Evolutionary conservation across 257 asterid species (phyloP).

Genomic region (Schizonepeta tenuifolia): DNA sequence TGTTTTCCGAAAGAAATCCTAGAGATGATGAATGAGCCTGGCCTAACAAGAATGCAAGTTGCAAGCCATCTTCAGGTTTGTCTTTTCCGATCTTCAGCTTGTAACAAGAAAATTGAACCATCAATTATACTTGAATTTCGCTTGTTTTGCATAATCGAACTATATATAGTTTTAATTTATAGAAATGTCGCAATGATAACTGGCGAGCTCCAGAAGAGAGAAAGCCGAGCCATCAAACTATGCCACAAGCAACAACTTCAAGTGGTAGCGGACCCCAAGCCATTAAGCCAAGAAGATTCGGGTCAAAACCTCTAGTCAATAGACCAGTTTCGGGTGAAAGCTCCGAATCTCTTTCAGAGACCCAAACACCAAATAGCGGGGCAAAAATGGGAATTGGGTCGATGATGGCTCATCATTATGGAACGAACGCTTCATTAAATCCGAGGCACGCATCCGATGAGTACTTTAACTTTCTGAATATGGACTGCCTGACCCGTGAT

Average conservation of each 20-base stretch:
- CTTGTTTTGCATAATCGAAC: neutral
- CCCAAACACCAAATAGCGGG: neutral
- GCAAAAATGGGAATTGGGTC: neutral
- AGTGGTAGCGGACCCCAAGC: neutral
- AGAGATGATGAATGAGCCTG: constrained; percentile 52
- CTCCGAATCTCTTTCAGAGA: constrained; percentile 6
- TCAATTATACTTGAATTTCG: neutral
- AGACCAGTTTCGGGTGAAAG: neutral
- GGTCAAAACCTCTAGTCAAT: constrained; percentile 43
- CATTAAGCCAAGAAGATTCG: constrained; percentile 44
- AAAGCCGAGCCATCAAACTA: neutral
- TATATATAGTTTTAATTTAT: too few species aligned
- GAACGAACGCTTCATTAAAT: neutral
- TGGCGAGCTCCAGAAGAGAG: constrained; percentile 46
- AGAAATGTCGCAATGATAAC: constrained; percentile 57
- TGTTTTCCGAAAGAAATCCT: constrained; percentile 55
- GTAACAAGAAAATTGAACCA: too few species aligned
- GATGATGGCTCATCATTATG: constrained; percentile 5
- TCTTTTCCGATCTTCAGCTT: neutral
- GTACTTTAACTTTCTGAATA: constrained; percentile 32
- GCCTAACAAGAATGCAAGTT: constrained; percentile 61
- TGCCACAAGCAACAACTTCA: neutral
- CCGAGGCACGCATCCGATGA: constrained; percentile 28
- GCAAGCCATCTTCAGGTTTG: constrained; percentile 62
- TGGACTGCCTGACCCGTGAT: constrained; percentile 30